Base-by-base conservation (phyloP, 768 basidiomycete genomes). In the Leucosporidium yakuticum region DNA sequence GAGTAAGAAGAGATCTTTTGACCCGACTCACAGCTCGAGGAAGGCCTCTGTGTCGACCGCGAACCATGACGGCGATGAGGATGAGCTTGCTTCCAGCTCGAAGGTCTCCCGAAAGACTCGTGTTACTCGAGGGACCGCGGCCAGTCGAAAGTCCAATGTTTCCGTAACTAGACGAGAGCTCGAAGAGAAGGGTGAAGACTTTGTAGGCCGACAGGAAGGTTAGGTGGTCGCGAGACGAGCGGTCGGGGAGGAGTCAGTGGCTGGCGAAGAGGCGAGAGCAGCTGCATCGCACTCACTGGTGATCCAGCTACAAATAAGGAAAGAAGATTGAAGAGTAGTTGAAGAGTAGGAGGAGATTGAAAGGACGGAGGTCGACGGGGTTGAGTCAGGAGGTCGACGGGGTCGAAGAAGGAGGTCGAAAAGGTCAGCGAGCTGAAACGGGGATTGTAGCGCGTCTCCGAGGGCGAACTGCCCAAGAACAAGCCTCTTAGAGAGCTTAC, bases 31-130 rank as follows among this genome's bases (percentile, higher is more conserved):
- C 39, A 44, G 39, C 39, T 8, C 39, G 39, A 44, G 39, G 76
- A 2, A 77, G 65, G 11, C 76, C 76, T 4, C 76, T 69, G 63
- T 77, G 76, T 0, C 76, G 73, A 4, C 76, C 76, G 21, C 96
- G 88, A 68, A 99, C 83, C 91, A 98, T 98, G 73, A 98, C 91
- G 15, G 84, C 78, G 75, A 86, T 87, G 31, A 97, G 73, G 65
- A 98, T 86, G 47, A 98, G 83, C 78, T 98, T 98, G 0, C 92
- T 92, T 7, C 96, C 78, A 0, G 88, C 84, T 21, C 83, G 81
- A 67, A 94, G 86, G 14, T 87, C 85, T 3, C 91, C 94, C 7
- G 85, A 84, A 62, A 97, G 83, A 0, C 89, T 90, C 74, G 85
- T 90, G 76, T 89, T 88, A 76, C 84, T 82, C 92, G 96, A 69